Percentiles rank a stretch among this genome's conserved stretches.
Conservation (phyloP, 495 filamentous ascomycete genomes). For the Aspergillus campestris region DNA sequence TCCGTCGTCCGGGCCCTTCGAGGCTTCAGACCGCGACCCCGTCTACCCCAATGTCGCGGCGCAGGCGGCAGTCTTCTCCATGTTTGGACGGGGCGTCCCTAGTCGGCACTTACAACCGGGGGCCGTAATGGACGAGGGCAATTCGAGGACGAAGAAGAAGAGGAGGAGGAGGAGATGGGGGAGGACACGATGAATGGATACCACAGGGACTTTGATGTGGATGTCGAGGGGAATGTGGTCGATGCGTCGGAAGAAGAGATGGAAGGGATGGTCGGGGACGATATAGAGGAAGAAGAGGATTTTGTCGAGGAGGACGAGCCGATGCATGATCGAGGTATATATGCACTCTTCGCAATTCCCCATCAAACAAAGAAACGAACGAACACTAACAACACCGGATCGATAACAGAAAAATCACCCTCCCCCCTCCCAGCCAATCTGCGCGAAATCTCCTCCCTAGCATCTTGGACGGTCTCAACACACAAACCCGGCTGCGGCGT, state of each 20-base stretch:
- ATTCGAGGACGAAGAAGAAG: conserved; percentile 10
- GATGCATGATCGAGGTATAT: conserved; percentile 33
- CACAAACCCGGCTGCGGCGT: conserved; percentile 89
- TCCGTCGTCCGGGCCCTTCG: conserved; percentile 24
- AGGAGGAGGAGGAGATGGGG: conserved; percentile 10
- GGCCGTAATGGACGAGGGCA: conserved; percentile 4
- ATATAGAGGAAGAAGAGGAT: conserved; percentile 33
- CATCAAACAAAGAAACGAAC: background rate
- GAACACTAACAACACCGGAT: background rate
- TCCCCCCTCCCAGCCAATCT: conserved; percentile 42
- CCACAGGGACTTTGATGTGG: conserved; percentile 7
- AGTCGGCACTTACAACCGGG: conserved; percentile 11
- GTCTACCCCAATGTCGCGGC: conserved; percentile 15
- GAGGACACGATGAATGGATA: conserved; percentile 4
- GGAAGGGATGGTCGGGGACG: conserved; percentile 25
- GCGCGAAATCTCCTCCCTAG: conserved; percentile 90
- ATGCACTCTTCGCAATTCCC: background rate
- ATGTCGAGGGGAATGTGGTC: conserved; percentile 13
- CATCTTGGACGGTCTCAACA: conserved; percentile 85
- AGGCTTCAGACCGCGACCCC: conserved; percentile 8
- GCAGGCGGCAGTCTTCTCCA: conserved; percentile 20
- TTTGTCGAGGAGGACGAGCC: conserved; percentile 36
- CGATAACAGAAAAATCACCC: conserved; percentile 13
- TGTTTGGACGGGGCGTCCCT: conserved; percentile 27
- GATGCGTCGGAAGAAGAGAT: conserved; percentile 17